Conservation (phyloP, 1,284 basidiomycete species). For the Ustilago esculenta region DNA sequence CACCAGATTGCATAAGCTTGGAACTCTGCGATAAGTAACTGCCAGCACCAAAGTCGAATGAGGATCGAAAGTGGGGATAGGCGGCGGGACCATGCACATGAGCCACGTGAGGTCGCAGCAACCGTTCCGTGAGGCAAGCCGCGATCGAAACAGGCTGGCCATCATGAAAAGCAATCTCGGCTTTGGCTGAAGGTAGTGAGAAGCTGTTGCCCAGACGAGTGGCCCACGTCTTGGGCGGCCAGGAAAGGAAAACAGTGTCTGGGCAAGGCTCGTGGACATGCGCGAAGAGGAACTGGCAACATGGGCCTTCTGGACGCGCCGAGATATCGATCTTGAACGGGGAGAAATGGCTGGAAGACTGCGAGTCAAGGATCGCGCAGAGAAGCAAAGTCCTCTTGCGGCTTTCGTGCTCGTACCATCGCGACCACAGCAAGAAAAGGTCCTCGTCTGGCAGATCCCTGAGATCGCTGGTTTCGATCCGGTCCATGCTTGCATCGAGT, state of each 20-base stretch:
- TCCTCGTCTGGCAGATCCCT: constrained; percentile 9
- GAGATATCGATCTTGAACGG: constrained; percentile 26
- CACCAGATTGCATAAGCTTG: neutral
- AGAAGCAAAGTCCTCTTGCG: constrained; percentile 28
- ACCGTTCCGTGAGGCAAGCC: constrained; percentile 14
- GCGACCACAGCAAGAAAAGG: constrained; percentile 17
- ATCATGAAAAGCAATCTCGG: constrained; percentile 14
- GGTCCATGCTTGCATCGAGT: constrained; percentile 19
- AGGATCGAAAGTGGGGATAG: constrained; percentile 20
- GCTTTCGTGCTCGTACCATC: constrained; percentile 40
- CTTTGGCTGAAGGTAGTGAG: constrained; percentile 26
- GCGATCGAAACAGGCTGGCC: constrained; percentile 19
- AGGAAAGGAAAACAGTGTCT: constrained; percentile 25
- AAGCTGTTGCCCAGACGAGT: constrained; percentile 11
- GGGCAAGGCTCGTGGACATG: constrained; percentile 40
- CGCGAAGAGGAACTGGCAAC: constrained; percentile 38
- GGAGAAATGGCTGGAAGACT: constrained; percentile 29
- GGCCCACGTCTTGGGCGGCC: constrained; percentile 32
- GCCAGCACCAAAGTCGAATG: constrained; percentile 24
- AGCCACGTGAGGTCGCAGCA: constrained; percentile 28
- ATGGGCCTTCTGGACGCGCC: constrained; percentile 17
- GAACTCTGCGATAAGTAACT: neutral
- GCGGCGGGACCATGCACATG: neutral
- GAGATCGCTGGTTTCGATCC: constrained; percentile 12
- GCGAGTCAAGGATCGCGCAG: constrained; percentile 37